phyloP scores from a whole-genome alignment of 768 basidiomycete species.

The Psilocybe cyanescens region DNA sequence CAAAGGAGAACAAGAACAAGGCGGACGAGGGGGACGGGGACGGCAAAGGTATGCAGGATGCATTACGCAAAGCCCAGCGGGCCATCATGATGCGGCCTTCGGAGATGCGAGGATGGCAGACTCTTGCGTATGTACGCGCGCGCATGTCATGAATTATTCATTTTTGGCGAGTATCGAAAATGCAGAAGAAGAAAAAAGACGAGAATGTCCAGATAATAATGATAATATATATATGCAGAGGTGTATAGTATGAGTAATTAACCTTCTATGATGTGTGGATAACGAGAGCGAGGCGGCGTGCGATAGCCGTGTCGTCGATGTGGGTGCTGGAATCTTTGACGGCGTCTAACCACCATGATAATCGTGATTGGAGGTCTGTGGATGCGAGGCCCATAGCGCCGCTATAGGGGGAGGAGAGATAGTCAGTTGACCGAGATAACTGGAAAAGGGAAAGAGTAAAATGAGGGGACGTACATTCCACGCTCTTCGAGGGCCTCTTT shows the following conservation, averaged over 20 bases:
- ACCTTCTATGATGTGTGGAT: conserved; percentile 26
- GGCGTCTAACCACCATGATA: conserved; percentile 69
- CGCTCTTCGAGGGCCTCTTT: conserved; percentile 74
- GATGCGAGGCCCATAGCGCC: conserved; percentile 40
- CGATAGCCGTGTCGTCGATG: conserved; percentile 39
- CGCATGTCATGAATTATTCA: conserved; percentile 2
- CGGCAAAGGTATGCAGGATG: conserved; percentile 21
- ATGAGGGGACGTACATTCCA: conserved; percentile 56
- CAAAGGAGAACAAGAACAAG: conserved; percentile 16
- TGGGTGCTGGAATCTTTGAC: conserved; percentile 32
- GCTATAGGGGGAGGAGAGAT: conserved; percentile 5
- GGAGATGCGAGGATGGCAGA: conserved; percentile 56
- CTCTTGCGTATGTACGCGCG: conserved; percentile 57
- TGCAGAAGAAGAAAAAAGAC: not conserved
- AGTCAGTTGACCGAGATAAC: not conserved
- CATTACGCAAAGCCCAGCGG: conserved; percentile 57
- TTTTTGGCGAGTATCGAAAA: not conserved
- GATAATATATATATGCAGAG: conserved; percentile 15
- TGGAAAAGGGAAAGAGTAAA: not conserved
- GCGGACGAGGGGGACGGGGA: not conserved
- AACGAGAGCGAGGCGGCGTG: conserved; percentile 56
- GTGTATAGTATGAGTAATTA: conserved; percentile 3
- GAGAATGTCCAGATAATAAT: conserved; percentile 1
- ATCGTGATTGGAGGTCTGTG: conserved; percentile 50
- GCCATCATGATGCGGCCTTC: conserved; percentile 67